Evolutionary conservation across 2,329 filamentous ascomycete species (phyloP).

Genomic region (Pyrenophora graminea): DNA sequence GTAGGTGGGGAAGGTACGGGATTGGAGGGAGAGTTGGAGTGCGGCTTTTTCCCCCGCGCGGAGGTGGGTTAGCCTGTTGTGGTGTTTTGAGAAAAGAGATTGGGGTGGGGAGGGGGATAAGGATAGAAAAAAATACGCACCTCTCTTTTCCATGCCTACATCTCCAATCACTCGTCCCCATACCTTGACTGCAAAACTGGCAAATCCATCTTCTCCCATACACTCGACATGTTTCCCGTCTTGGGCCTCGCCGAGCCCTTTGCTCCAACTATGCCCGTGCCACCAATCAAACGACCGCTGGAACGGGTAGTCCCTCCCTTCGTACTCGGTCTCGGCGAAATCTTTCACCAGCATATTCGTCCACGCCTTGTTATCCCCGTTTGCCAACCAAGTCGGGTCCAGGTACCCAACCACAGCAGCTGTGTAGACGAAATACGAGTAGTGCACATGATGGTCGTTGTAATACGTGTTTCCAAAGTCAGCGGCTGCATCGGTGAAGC

Average conservation of each 20-base stretch:
- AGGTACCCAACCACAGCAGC: slow-evolving; percentile 82
- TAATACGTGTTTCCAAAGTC: slow-evolving; percentile 89
- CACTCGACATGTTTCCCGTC: slow-evolving; percentile 88
- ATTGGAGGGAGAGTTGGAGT: slow-evolving; percentile 79
- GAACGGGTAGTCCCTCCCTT: slow-evolving; percentile 68
- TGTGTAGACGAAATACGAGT: slow-evolving; percentile 85
- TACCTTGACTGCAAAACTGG: slow-evolving; percentile 86
- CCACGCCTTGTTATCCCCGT: slow-evolving; percentile 70
- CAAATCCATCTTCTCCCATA: slow-evolving; percentile 87
- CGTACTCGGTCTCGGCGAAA: slow-evolving; percentile 77
- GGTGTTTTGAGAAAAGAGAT: too few species aligned
- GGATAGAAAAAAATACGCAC: slow-evolving; percentile 13
- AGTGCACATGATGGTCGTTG: slow-evolving; percentile 69
- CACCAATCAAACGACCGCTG: slow-evolving; percentile 91
- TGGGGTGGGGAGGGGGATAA: too few species aligned
- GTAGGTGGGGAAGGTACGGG: slow-evolving; percentile 75
- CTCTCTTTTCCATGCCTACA: slow-evolving; percentile 73
- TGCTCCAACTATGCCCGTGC: slow-evolving; percentile 92
- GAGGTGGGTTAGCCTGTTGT: too few species aligned
- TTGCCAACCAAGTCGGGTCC: slow-evolving; percentile 71
- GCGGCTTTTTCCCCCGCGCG: slow-evolving; percentile 57
- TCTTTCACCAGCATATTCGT: slow-evolving; percentile 86
- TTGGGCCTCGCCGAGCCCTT: slow-evolving; percentile 69
- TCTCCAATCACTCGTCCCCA: slow-evolving; percentile 85
- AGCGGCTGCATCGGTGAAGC: slow-evolving; percentile 70